These are phyloP conservation scores for Ogataea ganodermae DNA, from an alignment of 805 yeast species.

Conservation along the genomic window DNA sequence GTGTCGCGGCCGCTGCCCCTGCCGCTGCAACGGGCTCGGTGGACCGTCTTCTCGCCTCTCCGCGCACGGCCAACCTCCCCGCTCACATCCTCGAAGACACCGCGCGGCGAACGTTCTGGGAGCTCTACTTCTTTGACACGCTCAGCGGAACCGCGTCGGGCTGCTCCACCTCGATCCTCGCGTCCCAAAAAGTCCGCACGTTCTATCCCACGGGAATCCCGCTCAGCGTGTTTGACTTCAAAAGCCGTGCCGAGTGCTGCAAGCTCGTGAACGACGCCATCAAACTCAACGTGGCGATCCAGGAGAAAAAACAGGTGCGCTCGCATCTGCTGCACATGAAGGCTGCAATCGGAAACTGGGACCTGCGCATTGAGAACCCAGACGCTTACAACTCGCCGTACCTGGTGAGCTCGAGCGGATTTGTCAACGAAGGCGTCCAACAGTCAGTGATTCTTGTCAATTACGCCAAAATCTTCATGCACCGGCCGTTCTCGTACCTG, in stretches of 20 bases:
- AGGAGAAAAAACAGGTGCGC: constrained; percentile 40
- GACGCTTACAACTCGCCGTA: constrained; percentile 44
- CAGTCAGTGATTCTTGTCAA: constrained; percentile 50
- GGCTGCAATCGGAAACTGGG: constrained; percentile 54
- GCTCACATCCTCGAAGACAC: constrained; percentile 31
- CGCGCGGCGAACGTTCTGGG: constrained; percentile 54
- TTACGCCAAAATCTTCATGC: constrained; percentile 56
- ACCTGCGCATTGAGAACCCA: constrained; percentile 47
- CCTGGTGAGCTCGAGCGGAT: constrained; percentile 44
- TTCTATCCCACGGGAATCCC: constrained; percentile 43
- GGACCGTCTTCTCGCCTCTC: constrained; percentile 16
- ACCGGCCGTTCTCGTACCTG: constrained; percentile 53
- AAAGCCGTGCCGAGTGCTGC: constrained; percentile 47
- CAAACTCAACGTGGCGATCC: constrained; percentile 47
- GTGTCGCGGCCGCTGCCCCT: background rate
- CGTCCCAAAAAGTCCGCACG: constrained; percentile 38
- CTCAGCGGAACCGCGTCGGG: constrained; percentile 58
- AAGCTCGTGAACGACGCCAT: constrained; percentile 53
- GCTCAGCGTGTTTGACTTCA: constrained; percentile 44
- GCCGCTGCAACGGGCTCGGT: constrained; percentile 13
- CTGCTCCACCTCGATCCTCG: constrained; percentile 41
- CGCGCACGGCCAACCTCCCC: constrained; percentile 26
- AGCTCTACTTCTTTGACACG: constrained; percentile 51
- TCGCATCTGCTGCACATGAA: constrained; percentile 41
- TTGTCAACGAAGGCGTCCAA: constrained; percentile 55